These are phyloP conservation scores for Schizosaccharomyces osmophilus DNA, from an alignment of 805 yeast species.

Conservation along the genomic window DNA sequence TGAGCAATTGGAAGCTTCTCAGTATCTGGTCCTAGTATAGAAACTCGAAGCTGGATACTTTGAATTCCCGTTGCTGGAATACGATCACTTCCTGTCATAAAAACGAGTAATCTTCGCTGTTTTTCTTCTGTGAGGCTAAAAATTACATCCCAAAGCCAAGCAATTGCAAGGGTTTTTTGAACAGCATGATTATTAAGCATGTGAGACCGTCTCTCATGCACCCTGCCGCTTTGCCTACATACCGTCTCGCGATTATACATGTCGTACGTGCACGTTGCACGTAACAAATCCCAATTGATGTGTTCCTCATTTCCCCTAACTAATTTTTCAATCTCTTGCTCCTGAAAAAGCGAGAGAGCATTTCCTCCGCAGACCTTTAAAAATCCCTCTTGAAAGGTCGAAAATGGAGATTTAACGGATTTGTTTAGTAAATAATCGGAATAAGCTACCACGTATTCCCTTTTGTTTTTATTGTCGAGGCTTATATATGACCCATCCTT, in stretches of 20 bases:
- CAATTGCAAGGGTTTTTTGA: constrained; percentile 20
- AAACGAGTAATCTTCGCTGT: constrained; percentile 42
- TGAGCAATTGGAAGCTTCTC: constrained; percentile 56
- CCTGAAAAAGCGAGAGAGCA: constrained; percentile 53
- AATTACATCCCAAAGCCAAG: constrained; percentile 78
- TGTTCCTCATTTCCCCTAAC: constrained; percentile 54
- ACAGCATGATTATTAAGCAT: constrained; percentile 6
- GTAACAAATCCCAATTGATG: constrained; percentile 40
- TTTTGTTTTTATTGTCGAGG: constrained; percentile 37
- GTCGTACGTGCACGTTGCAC: constrained; percentile 46
- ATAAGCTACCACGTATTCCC: constrained; percentile 37
- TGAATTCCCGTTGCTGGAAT: constrained; percentile 82
- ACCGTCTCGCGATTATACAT: constrained; percentile 25
- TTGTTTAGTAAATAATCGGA: constrained; percentile 34
- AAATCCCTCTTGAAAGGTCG: constrained; percentile 47
- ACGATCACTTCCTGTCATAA: constrained; percentile 77
- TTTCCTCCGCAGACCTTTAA: constrained; percentile 53
- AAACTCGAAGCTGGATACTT: constrained; percentile 47
- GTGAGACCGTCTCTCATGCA: too few species aligned
- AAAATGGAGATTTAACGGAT: constrained; percentile 28
- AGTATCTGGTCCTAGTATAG: constrained; percentile 23
- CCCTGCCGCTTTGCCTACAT: background rate
- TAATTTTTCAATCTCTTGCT: constrained; percentile 57
- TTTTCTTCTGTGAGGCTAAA: constrained; percentile 18
- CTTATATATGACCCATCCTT: constrained; percentile 28